A percentile compares a stretch with the other conserved stretches of the same genome.
phyloP scores from a whole-genome alignment of 2,329 filamentous ascomycete species.

The Neonectria ditissima region DNA sequence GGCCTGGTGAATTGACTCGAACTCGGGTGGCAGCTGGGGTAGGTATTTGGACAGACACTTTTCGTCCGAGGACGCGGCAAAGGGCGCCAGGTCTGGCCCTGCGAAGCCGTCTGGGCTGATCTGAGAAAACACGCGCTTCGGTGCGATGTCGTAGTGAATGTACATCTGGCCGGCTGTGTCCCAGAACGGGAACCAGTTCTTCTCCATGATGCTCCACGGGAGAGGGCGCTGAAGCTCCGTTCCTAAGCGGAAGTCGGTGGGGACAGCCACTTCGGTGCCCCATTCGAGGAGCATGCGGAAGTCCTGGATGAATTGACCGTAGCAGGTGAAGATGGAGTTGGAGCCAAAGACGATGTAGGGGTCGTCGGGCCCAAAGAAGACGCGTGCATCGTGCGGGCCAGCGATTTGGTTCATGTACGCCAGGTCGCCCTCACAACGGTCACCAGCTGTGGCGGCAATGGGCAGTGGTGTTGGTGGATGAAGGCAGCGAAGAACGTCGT shows the following conservation, averaged over 20 bases:
- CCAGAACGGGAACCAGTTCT: slow-evolving; percentile 75
- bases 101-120: slow-evolving; percentile 59
- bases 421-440: slow-evolving; percentile 59
- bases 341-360: slow-evolving; percentile 67
- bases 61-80: slow-evolving; percentile 52
- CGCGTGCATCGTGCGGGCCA: slow-evolving; percentile 69
- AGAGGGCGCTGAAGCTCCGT: slow-evolving; percentile 65
- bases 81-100: slow-evolving; percentile 59
- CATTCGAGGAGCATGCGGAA: slow-evolving; percentile 62
- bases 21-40: slow-evolving; percentile 49
- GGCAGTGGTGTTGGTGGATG: slow-evolving; percentile 56
- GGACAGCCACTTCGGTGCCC: slow-evolving; percentile 44
- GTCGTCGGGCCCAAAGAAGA: slow-evolving; percentile 64
- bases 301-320: slow-evolving; percentile 68
- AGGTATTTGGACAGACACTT: slow-evolving; percentile 61
- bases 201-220: slow-evolving; percentile 62
- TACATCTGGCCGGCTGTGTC: slow-evolving; percentile 59
- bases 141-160: slow-evolving; percentile 65
- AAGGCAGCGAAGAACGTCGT: slow-evolving; percentile 57
- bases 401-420: slow-evolving; percentile 56
- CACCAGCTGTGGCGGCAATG: slow-evolving; percentile 58
- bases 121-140: slow-evolving; percentile 61
- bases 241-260: slow-evolving; percentile 53
- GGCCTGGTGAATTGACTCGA: slow-evolving; percentile 68
- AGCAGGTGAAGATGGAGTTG: slow-evolving; percentile 65